These are phyloP conservation scores for Mycosphaerella sp. DNA, from an alignment of 2,329 filamentous ascomycete genomes.

Conservation along the genomic window DNA sequence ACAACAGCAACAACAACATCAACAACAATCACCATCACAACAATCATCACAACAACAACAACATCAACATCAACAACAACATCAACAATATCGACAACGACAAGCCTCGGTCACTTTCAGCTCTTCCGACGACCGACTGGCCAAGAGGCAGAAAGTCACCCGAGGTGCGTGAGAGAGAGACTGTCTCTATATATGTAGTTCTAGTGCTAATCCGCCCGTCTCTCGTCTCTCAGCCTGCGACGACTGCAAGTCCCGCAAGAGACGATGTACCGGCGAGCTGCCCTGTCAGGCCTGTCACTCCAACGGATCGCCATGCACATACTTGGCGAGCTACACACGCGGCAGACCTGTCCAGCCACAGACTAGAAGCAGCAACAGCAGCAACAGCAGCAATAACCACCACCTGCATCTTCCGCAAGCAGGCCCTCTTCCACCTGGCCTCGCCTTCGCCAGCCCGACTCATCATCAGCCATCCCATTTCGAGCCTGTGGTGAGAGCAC, in stretches of 20 bases:
- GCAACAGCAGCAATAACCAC: no score
- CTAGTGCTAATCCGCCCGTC: conserved; percentile 4
- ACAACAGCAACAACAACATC: no score
- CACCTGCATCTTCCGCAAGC: neutral
- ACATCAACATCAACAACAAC: neutral
- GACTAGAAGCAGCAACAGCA: neutral
- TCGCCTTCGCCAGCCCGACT: neutral
- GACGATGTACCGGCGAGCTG: conserved; percentile 38
- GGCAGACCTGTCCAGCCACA: conserved; percentile 26
- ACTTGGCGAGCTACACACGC: conserved; percentile 47
- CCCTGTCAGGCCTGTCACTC: conserved; percentile 37
- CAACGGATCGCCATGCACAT: conserved; percentile 40
- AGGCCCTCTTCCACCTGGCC: neutral
- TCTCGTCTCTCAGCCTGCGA: conserved; percentile 34
- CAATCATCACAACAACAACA: neutral
- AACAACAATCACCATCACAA: no score
- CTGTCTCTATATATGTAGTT: no score
- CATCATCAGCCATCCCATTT: neutral
- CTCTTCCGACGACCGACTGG: conserved; percentile 1
- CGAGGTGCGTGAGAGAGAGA: conserved; percentile 16
- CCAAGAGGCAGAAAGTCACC: conserved; percentile 26
- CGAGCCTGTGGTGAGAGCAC: neutral
- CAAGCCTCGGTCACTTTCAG: neutral
- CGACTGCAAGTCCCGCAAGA: conserved; percentile 35
- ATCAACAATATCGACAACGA: neutral